Evolutionary conservation across 2,329 filamentous ascomycete species (phyloP).

Genomic region (Diplodia mutila): DNA sequence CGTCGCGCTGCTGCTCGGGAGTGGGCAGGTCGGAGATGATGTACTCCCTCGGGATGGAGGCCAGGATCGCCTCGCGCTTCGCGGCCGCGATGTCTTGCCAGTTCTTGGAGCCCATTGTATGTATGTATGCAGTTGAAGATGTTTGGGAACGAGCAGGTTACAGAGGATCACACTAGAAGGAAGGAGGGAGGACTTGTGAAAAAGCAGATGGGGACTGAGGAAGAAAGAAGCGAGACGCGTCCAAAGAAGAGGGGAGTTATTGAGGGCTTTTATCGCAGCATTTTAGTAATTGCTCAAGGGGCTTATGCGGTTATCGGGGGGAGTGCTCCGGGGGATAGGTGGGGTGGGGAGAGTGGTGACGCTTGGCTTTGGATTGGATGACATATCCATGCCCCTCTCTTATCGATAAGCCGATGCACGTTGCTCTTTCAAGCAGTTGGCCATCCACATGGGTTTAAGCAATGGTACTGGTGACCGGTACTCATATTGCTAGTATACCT

Average conservation of each 20-base stretch:
- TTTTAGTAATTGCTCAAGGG: not conserved
- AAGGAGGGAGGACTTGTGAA: not conserved
- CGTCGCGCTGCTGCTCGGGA: constrained; percentile 30
- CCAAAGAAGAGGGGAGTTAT: not conserved
- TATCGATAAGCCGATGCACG: not conserved
- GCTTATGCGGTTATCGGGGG: not conserved
- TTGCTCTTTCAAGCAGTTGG: not conserved
- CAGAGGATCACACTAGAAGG: not conserved
- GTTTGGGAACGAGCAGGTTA: not conserved
- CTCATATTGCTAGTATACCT: not conserved
- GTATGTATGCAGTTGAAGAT: not conserved
- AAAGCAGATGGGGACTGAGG: not conserved
- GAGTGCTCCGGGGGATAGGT: not conserved
- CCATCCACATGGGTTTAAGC: not conserved
- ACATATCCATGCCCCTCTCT: not conserved
- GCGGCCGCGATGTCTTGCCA: constrained; percentile 21
- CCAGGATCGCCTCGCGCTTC: constrained; percentile 22
- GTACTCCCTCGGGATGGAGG: constrained; percentile 18
- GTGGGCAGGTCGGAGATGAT: constrained; percentile 15
- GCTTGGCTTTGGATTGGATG: not conserved
- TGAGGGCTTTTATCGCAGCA: not conserved
- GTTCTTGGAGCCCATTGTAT: not conserved
- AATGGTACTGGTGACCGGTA: not conserved
- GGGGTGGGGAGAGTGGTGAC: constrained; percentile 10
- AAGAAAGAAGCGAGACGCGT: not conserved